Conservation (phyloP, 169 alveolate genomes). For the Plasmodium malariae region DNA sequence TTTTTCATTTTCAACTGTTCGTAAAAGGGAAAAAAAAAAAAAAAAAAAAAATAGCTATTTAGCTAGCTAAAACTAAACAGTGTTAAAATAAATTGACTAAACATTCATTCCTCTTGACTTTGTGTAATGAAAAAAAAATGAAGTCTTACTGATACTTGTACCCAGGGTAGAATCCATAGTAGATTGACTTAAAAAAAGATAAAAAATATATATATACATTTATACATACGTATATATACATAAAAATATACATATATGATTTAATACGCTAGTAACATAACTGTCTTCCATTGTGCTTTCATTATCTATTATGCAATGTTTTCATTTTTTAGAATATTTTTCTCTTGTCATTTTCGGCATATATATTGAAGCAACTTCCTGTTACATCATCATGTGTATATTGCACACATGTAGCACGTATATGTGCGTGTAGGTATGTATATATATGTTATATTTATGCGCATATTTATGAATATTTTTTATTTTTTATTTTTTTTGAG, state of each 20-base stretch:
- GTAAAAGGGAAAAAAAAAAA: not conserved
- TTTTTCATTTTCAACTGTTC: slow-evolving; percentile 33
- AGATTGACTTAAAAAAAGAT: slow-evolving; percentile 35
- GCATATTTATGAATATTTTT: not conserved
- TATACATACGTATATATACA: not conserved
- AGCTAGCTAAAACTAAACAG: not conserved
- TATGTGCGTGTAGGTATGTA: not conserved
- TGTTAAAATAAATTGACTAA: too few relatives aligned
- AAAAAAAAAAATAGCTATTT: not conserved
- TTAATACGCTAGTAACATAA: too few relatives aligned
- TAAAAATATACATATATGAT: too few relatives aligned
- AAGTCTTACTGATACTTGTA: not conserved
- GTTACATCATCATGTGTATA: too few relatives aligned
- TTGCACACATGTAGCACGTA: not conserved
- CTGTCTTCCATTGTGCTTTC: too few relatives aligned
- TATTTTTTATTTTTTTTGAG: not conserved
- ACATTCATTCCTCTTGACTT: too few relatives aligned
- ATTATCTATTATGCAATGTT: too few relatives aligned
- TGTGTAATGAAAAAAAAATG: slow-evolving; percentile 3
- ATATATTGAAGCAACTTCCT: too few relatives aligned
- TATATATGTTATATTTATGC: not conserved
- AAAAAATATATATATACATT: not conserved
- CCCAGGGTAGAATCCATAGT: slow-evolving; percentile 41
- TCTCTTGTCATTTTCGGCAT: too few relatives aligned
- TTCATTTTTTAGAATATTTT: too few relatives aligned